Evolutionary conservation across 345 rosid genomes (phyloP).

Genomic region (Salix brachista): DNA sequence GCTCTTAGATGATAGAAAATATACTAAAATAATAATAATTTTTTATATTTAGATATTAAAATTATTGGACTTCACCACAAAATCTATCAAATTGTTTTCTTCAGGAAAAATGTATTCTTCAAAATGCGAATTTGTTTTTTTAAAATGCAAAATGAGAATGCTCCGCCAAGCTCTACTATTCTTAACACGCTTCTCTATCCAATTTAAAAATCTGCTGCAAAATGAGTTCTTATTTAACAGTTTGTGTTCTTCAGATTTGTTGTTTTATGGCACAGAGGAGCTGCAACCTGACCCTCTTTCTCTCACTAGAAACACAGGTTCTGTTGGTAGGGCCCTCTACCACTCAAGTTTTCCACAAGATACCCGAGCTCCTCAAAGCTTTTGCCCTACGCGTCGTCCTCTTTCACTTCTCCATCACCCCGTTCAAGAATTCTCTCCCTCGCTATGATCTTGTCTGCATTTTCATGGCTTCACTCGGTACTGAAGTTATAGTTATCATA

Average conservation of each 20-base stretch:
- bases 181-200: not conserved
- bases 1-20: too few relatives aligned
- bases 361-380: not conserved
- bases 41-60: too few relatives aligned
- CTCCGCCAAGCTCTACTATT: not conserved
- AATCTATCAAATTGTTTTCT: too few relatives aligned
- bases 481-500: not conserved
- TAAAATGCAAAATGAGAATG: too few relatives aligned
- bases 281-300: not conserved
- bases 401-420: not conserved
- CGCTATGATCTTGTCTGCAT: not conserved
- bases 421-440: not conserved
- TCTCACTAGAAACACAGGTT: not conserved
- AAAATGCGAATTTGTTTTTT: too few relatives aligned
- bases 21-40: too few relatives aligned
- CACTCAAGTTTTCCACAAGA: not conserved
- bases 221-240: not conserved
- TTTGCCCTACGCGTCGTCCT: not conserved
- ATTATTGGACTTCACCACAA: too few relatives aligned
- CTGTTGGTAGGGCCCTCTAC: not conserved
- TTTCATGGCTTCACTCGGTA: constrained; percentile 5
- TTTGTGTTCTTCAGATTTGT: not conserved
- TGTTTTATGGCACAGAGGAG: not conserved
- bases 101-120: too few relatives aligned
- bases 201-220: not conserved